phyloP scores from a whole-genome alignment of 768 basidiomycete species.

The Russula brevipes region DNA sequence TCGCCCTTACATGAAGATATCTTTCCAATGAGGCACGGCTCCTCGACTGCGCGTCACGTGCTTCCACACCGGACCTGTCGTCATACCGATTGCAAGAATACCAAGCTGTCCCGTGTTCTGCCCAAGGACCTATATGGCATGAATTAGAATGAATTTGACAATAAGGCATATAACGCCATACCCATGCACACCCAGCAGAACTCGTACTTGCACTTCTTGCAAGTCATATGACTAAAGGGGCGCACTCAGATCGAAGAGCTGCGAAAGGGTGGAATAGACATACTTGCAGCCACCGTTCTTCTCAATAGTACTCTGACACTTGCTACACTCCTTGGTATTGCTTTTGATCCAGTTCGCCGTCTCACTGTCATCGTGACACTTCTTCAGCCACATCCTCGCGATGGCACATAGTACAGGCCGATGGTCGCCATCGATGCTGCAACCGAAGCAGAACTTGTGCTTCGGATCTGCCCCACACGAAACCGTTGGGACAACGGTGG shows the following conservation, averaged over 20 bases:
- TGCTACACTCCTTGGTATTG: conserved; percentile 96
- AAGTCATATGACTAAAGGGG: conserved; percentile 88
- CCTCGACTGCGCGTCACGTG: conserved; percentile 86
- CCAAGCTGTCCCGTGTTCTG: conserved; percentile 95
- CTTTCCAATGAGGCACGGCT: conserved; percentile 89
- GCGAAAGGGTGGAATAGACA: conserved; percentile 34
- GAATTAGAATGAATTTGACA: conserved; percentile 34
- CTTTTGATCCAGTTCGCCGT: conserved; percentile 99
- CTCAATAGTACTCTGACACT: conserved; percentile 97
- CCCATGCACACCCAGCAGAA: conserved; percentile 99
- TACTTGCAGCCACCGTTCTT: conserved; percentile 99
- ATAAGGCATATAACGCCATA: conserved; percentile 29
- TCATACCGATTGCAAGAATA: conserved; percentile 98
- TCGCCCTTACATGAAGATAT: conserved; percentile 78
- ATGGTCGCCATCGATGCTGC: conserved; percentile 82
- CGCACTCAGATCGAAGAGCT: conserved; percentile 19
- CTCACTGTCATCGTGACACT: conserved; percentile 96
- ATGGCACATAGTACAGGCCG: conserved; percentile 86
- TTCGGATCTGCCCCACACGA: conserved; percentile 63
- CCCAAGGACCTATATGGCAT: conserved; percentile 78
- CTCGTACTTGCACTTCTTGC: conserved; percentile 98
- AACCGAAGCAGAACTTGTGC: conserved; percentile 94
- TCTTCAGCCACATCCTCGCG: conserved; percentile 92
- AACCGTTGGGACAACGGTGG: conserved; percentile 83
- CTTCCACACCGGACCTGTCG: conserved; percentile 81